Conservation (phyloP, 176 grass and related monocot genomes). For the Avena insularis region DNA sequence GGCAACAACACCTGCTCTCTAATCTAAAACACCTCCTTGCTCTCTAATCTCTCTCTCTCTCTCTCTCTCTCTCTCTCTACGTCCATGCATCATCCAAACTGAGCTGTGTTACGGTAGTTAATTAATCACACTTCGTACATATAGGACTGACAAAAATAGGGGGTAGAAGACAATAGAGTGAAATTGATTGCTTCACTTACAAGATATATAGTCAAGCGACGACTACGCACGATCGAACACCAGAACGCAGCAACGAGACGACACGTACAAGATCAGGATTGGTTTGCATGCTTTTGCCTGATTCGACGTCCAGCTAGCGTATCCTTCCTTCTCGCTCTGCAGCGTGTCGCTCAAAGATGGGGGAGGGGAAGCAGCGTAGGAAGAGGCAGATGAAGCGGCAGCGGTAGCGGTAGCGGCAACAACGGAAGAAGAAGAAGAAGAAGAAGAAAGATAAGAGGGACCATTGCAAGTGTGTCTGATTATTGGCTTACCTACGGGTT, state of each 20-base stretch:
- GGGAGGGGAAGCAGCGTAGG: background rate
- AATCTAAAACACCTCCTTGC: background rate
- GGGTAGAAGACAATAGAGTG: background rate
- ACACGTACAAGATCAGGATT: conserved; percentile 22
- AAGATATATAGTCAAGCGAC: background rate
- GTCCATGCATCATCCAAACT: background rate
- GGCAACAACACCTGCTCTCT: background rate
- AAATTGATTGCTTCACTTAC: conserved; percentile 7
- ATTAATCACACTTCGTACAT: background rate
- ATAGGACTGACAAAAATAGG: background rate
- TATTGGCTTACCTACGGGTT: background rate
- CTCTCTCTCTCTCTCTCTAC: background rate
- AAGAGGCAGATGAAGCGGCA: background rate
- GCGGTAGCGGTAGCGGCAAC: no score
- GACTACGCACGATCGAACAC: background rate
- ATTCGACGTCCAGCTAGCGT: conserved; percentile 7
- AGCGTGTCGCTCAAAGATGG: conserved; percentile 16
- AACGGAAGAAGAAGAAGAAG: background rate
- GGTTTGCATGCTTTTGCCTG: conserved; percentile 1
- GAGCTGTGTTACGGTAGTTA: background rate
- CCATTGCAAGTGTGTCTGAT: background rate
- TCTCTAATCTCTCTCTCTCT: background rate
- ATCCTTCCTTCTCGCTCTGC: background rate
- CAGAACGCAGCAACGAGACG: background rate
- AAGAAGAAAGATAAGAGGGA: background rate